phyloP scores from a whole-genome alignment of 176 grass and related monocot genomes.

The Phyllostachys edulis region DNA sequence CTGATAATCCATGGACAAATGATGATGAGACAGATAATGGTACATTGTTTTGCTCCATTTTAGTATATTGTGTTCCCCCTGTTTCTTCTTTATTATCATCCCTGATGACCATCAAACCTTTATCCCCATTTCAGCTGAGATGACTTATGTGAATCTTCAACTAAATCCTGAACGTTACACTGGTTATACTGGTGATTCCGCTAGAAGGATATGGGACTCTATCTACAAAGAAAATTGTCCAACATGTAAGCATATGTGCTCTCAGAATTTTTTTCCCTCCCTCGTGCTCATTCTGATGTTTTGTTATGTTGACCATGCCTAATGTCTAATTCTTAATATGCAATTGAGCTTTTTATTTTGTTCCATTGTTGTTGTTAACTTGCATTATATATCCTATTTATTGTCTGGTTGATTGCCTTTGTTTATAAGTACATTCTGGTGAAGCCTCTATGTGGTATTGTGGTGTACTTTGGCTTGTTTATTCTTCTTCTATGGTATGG shows the following conservation, averaged over 20 bases:
- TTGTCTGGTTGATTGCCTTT: neutral
- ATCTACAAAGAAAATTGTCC: slow-evolving; percentile 97
- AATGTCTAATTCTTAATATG: neutral
- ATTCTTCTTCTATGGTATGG: neutral
- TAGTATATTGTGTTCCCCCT: neutral
- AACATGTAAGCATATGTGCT: slow-evolving; percentile 67
- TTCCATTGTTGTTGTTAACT: neutral
- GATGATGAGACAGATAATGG: slow-evolving; percentile 97
- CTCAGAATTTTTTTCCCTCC: neutral
- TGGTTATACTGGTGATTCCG: slow-evolving; percentile 86
- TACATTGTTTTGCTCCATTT: slow-evolving; percentile 35
- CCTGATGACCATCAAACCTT: slow-evolving; percentile 9
- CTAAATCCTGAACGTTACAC: slow-evolving; percentile 95
- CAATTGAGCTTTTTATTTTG: neutral
- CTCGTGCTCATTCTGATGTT: neutral
- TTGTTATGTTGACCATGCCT: neutral
- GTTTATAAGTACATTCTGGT: slow-evolving; percentile 2
- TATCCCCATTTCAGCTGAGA: slow-evolving; percentile 59
- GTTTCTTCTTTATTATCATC: slow-evolving; percentile 1
- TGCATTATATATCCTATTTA: slow-evolving; percentile 11
- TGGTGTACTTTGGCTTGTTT: neutral
- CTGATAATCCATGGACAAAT: slow-evolving; percentile 94
- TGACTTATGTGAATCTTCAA: slow-evolving; percentile 96
- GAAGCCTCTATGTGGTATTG: neutral
- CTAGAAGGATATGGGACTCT: slow-evolving; percentile 91